A percentile compares a stretch with the other conserved stretches of the same genome.
phyloP scores from a whole-genome alignment of 768 basidiomycete genomes.

The Coprinopsis cinerea region DNA sequence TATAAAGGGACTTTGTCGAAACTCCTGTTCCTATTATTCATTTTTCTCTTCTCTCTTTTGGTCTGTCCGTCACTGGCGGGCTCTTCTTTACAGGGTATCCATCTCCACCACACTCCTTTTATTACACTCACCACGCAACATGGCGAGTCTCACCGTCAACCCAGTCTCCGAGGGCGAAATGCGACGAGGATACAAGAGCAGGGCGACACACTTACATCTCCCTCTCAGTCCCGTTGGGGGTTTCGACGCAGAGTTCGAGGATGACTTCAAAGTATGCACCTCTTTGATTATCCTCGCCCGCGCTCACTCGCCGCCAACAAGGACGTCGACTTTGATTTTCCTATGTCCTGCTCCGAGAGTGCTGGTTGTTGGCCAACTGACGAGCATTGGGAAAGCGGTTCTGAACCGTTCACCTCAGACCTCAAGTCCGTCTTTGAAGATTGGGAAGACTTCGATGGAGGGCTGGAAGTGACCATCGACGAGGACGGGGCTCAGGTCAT shows the following conservation, averaged over 20 bases:
- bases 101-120: neutral
- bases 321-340: neutral
- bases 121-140: neutral
- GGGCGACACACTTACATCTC: neutral
- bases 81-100: no score
- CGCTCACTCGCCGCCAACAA: neutral
- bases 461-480: conserved; percentile 12
- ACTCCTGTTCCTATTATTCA: no score
- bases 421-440: conserved; percentile 5
- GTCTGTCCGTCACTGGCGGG: no score
- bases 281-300: neutral
- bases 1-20: no score
- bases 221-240: neutral
- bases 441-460: conserved; percentile 8
- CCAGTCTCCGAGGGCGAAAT: neutral
- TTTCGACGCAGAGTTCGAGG: conserved; percentile 6
- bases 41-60: no score
- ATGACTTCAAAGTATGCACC: neutral
- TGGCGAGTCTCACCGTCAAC: neutral
- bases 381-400: neutral
- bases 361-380: conserved; percentile 2
- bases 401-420: neutral
- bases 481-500: conserved; percentile 30
- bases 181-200: neutral
- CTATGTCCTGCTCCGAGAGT: conserved; percentile 4